phyloP scores from a whole-genome alignment of 2,329 filamentous ascomycete species.

The Cadophora sp. region DNA sequence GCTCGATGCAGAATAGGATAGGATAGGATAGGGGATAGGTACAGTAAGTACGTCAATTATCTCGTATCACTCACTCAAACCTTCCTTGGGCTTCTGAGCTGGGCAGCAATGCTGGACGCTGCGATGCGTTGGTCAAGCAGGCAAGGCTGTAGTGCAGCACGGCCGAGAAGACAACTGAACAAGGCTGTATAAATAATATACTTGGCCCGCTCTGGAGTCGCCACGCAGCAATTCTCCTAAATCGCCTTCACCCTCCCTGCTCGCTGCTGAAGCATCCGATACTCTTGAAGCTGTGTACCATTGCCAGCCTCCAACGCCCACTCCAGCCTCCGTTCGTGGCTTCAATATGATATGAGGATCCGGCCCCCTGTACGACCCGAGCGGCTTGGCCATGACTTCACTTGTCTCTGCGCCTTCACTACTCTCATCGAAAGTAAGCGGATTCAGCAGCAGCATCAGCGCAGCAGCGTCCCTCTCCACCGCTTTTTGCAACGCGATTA shows the following conservation, averaged over 20 bases:
- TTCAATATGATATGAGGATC: constrained; percentile 7
- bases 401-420: neutral
- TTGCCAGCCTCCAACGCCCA: constrained; percentile 7
- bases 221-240: constrained; percentile 37
- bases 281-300: constrained; percentile 25
- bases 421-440: neutral
- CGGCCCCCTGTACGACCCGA: neutral
- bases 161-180: constrained; percentile 14
- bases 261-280: constrained; percentile 13
- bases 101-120: constrained; percentile 41
- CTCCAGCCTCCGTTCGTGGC: neutral
- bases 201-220: constrained; percentile 41
- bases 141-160: constrained; percentile 33
- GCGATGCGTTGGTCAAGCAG: constrained; percentile 41
- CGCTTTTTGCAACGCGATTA: constrained; percentile 1
- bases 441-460: neutral
- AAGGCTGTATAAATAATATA: constrained; percentile 31
- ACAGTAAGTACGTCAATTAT: neutral
- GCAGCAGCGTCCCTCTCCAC: neutral
- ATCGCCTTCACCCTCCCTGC: neutral
- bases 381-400: constrained; percentile 16
- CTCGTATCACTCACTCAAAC: neutral
- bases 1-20: neutral
- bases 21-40: no score
- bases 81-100: constrained; percentile 16